Base-by-base conservation (phyloP, 108 stramenopile species). In the Chaetoceros muelleri region DNA sequence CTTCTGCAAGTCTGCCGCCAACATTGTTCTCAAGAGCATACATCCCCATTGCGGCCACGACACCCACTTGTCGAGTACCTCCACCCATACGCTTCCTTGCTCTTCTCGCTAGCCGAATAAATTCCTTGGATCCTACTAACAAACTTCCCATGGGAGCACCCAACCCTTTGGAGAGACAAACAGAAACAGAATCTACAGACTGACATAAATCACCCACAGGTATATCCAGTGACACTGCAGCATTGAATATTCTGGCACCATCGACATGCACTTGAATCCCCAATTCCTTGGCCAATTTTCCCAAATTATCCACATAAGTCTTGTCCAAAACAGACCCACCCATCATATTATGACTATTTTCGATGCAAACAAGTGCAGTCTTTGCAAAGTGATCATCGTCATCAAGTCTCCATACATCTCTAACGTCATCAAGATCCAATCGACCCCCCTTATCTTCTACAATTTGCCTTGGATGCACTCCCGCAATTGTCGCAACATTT, bases 81-180 rank as follows among this genome's bases (percentile, higher is more conserved):
- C 98, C 98, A 0, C 98, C 98, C 29, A 92, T 70, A 19, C 93
- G 87, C 72, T 99, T 99, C 0, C 98, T 55, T 46, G 87, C 84
- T 53, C 94, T 75, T 49, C 82, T 69, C 5, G 96, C 96, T 52
- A 84, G 62, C 25, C 66, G 71, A 48, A 93, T 89, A 31, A 87
- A 72, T 23, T 87, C 93, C 0, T 20, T 46, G 1, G 78, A 64
- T 8, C 96, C 96, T 13, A 88, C 92, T 28, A 99, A 70, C 21
- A 97, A 79, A 26, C 87, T 85, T 0, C 98, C 98, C 44, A 93
- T 72, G 0, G 98, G 98, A 2, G 96, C 84, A 10, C 98, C 96
- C 53, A 99, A 62, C 21, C 95, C 98, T 73, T 99, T 99, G 47
- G 93, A 94, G 46, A 97, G 78, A 71, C 98, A 99, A 23, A 97